A percentile compares a stretch with the other conserved stretches of the same genome.
Evolutionary conservation across 768 basidiomycete genomes (phyloP).

Genomic region (Rhizopogon rudus): DNA sequence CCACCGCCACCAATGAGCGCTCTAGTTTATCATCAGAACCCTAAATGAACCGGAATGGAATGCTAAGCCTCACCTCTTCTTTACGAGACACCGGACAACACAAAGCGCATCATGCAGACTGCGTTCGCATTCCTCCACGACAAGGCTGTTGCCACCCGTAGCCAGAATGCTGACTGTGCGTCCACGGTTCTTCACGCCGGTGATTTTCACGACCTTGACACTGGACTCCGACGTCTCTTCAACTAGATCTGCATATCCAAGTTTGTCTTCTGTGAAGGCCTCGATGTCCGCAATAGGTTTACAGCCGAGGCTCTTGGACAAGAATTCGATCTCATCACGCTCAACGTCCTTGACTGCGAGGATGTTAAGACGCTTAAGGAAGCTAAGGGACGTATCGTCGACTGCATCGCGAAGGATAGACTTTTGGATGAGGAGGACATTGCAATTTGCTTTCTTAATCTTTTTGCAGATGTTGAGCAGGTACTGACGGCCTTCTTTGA

Average conservation of each 20-base stretch:
- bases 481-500: slow-evolving; percentile 98
- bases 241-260: slow-evolving; percentile 93
- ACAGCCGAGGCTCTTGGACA: slow-evolving; percentile 90
- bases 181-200: slow-evolving; percentile 91
- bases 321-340: slow-evolving; percentile 97
- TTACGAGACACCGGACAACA: slow-evolving; percentile 96
- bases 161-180: slow-evolving; percentile 94
- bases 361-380: slow-evolving; percentile 95
- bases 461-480: slow-evolving; percentile 97
- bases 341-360: slow-evolving; percentile 96
- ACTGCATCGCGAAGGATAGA: slow-evolving; percentile 99
- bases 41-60: not conserved
- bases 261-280: slow-evolving; percentile 95
- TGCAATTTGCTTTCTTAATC: slow-evolving; percentile 99
- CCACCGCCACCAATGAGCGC: slow-evolving; percentile 96
- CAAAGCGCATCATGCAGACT: slow-evolving; percentile 99
- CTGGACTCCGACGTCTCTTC: slow-evolving; percentile 82
- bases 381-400: slow-evolving; percentile 94
- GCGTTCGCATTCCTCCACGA: slow-evolving; percentile 95
- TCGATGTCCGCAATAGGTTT: slow-evolving; percentile 98
- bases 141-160: slow-evolving; percentile 88
- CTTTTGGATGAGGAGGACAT: slow-evolving; percentile 98
- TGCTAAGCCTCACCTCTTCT: slow-evolving; percentile 72
- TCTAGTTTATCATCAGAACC: slow-evolving; percentile 29
- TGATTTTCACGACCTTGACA: slow-evolving; percentile 90